phyloP scores from a whole-genome alignment of 2,329 filamentous ascomycete genomes.

The Lachnellula suecica region DNA sequence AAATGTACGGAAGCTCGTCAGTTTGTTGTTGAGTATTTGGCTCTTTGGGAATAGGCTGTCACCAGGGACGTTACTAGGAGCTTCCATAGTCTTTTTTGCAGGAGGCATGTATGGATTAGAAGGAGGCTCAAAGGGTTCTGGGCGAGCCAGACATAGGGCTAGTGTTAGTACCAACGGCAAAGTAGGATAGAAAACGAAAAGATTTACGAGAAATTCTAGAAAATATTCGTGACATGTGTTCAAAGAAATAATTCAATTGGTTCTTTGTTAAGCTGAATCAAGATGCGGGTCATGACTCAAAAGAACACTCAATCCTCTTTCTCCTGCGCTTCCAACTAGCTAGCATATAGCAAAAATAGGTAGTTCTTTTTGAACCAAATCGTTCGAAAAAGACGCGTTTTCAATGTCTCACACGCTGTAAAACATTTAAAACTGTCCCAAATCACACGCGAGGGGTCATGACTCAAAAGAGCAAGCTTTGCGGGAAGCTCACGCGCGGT shows the following conservation, averaged over 20 bases:
- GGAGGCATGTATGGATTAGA: constrained; percentile 91
- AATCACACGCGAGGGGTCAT: too few species aligned
- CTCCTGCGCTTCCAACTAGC: too few species aligned
- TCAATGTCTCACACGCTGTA: too few species aligned
- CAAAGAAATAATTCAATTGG: not conserved
- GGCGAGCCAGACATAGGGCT: constrained; percentile 31
- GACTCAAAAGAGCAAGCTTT: not conserved
- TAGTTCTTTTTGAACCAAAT: too few species aligned
- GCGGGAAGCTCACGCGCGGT: not conserved
- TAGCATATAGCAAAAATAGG: too few species aligned
- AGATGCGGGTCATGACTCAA: too few species aligned
- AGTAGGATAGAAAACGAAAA: constrained; percentile 29
- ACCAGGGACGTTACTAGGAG: constrained; percentile 75
- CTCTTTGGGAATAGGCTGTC: constrained; percentile 86
- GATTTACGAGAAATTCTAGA: not conserved
- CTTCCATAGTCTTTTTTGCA: constrained; percentile 82
- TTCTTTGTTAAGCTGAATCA: not conserved
- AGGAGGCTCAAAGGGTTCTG: constrained; percentile 36
- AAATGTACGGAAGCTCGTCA: constrained; percentile 92
- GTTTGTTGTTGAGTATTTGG: constrained; percentile 87
- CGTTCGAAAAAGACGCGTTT: too few species aligned
- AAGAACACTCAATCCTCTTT: too few species aligned
- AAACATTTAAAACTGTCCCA: too few species aligned
- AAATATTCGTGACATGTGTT: not conserved
- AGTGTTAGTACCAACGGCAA: constrained; percentile 27